Evolutionary conservation across 2,329 filamentous ascomycete genomes (phyloP).

Genomic region (Oidium heveae): DNA sequence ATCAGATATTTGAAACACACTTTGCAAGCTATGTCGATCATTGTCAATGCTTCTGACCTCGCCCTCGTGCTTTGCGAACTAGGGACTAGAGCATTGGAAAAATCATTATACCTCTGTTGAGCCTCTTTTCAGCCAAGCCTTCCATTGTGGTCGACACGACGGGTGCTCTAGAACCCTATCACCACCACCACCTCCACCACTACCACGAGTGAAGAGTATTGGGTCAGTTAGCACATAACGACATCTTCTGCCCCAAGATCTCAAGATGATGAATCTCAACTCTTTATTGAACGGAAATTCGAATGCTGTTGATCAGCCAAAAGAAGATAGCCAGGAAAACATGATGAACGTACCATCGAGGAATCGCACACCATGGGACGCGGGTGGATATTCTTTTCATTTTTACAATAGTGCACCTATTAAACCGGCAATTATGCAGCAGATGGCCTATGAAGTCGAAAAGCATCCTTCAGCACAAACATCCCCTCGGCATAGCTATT

Average conservation of each 20-base stretch:
- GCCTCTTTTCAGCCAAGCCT: too few relatives aligned
- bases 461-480: constrained; percentile 3
- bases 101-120: not conserved
- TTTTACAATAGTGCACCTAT: constrained; percentile 8
- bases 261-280: constrained; percentile 13
- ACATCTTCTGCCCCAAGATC: too few relatives aligned
- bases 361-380: constrained; percentile 15
- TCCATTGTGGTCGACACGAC: not conserved
- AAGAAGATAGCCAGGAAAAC: constrained; percentile 3
- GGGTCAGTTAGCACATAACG: not conserved
- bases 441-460: constrained; percentile 5
- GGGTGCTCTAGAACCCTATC: too few relatives aligned
- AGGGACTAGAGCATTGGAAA: not conserved
- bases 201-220: not conserved
- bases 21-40: not conserved
- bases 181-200: too few relatives aligned
- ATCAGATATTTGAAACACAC: constrained; percentile 10
- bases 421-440: constrained; percentile 4
- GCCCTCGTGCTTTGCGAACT: not conserved
- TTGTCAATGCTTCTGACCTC: not conserved
- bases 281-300: constrained; percentile 13
- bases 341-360: constrained; percentile 5
- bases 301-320: constrained; percentile 10
- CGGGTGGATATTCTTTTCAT: constrained; percentile 15
- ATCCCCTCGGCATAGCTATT: constrained; percentile 12